A percentile compares a stretch with the other conserved stretches of the same genome.
Conservation (phyloP, 1,284 basidiomycete genomes). For the Cronartium quercuum region DNA sequence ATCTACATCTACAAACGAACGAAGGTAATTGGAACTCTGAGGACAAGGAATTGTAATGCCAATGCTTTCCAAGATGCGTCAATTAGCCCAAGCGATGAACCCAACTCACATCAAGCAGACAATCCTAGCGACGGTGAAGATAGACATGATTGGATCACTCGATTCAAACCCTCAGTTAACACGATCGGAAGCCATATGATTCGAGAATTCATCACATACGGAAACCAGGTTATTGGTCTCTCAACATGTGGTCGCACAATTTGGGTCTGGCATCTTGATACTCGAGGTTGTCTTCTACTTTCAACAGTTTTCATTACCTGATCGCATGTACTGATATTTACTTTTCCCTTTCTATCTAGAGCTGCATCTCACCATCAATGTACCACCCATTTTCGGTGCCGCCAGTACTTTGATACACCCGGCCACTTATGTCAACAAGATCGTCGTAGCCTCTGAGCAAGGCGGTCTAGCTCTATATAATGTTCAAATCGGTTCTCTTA, state of each 20-base stretch:
- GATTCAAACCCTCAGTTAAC: neutral
- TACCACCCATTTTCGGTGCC: constrained; percentile 65
- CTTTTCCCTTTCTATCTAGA: constrained; percentile 50
- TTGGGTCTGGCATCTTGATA: constrained; percentile 69
- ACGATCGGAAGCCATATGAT: neutral
- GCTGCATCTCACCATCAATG: constrained; percentile 62
- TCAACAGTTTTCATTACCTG: constrained; percentile 16
- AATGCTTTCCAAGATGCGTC: neutral
- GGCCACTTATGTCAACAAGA: constrained; percentile 93
- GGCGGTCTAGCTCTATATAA: constrained; percentile 93
- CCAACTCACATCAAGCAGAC: neutral
- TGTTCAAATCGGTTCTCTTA: constrained; percentile 67
- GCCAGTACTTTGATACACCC: constrained; percentile 83
- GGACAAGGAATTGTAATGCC: neutral
- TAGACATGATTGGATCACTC: constrained; percentile 10
- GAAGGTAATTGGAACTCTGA: neutral
- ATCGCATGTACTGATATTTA: constrained; percentile 25
- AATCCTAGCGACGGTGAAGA: neutral
- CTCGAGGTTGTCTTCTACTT: constrained; percentile 54
- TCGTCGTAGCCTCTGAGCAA: constrained; percentile 73
- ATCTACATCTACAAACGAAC: constrained; percentile 27
- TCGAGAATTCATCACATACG: constrained; percentile 44
- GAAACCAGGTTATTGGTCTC: constrained; percentile 46
- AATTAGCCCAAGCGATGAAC: neutral
- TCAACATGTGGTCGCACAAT: constrained; percentile 73